Evolutionary conservation across 305 asterid genomes (phyloP), one percentile per base, ranked within the genome.

Genomic region (Fraxinus ornus): DNA sequence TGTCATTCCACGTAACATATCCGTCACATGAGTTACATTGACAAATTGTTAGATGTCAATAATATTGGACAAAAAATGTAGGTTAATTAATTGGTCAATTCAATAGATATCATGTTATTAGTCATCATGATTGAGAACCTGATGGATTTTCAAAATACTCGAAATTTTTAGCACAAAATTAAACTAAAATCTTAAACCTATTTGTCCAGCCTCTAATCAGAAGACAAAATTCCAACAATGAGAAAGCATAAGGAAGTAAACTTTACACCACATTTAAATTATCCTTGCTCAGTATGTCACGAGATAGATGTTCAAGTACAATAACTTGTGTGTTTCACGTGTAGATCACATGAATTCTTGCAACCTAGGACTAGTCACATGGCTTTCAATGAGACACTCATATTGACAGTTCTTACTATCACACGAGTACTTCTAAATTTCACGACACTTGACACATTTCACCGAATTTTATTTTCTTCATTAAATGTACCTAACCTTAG

Each of bases 301-400:
- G 2, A 41, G 49, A 41, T 41, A 39, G 10, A 41, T 41, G 49
- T 9, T 41, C 26, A 55, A 55, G 22, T 32, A 30, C 28, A 17
- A 10, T 4, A 32, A 60, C 5, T 21, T 12, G 39, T 62, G 57
- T 39, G 4, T 35, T n/a, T n/a, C 44, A 33, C 60, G 26, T 32
- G 49, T 39, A 15, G 28, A 52, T 49, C 64, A 55, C 41, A 1
- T 30, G 4, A n/a, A 26, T 26, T 33, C 26, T 44, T 60, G 21
- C 76, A 73, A 52, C 9, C 72, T 81, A 75, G 78, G 78, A 36
- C 28, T 75, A 39, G 49, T 75, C 21, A 77, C 87, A 72, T 84
- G 81, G 24, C 49, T 79, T 82, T 41, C 64, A 81, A 76, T 2
- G 68, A 6, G 68, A 57, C 26, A 57, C 0, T 57, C 28, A n/a